These are phyloP conservation scores for Colletotrichum paranaense DNA, from an alignment of 2,329 filamentous ascomycete species.

Conservation along the genomic window DNA sequence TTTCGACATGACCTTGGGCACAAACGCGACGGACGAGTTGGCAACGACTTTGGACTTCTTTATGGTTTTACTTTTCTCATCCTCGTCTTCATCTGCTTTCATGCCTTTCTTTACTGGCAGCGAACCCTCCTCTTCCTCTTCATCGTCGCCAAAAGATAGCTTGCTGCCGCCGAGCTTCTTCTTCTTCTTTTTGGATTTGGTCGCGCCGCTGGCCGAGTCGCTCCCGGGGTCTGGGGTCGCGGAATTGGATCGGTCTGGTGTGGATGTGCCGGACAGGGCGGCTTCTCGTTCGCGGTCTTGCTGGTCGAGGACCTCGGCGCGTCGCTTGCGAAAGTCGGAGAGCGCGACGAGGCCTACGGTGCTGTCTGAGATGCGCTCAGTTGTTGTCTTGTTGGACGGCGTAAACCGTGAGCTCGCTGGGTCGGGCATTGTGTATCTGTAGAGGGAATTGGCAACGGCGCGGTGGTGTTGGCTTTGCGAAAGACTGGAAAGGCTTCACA, in stretches of 20 bases:
- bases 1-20: conserved; percentile 79
- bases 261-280: conserved; percentile 57
- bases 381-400: conserved; percentile 78
- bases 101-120: conserved; percentile 41
- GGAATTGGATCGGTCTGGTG: conserved; percentile 61
- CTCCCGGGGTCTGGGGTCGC: conserved; percentile 58
- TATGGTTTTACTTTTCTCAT: not conserved
- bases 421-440: conserved; percentile 52
- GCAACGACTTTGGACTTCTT: conserved; percentile 65
- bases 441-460: not conserved
- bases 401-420: conserved; percentile 72
- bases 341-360: conserved; percentile 93
- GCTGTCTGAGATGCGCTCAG: conserved; percentile 84
- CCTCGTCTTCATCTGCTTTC: conserved; percentile 30
- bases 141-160: conserved; percentile 76
- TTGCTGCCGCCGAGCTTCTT: conserved; percentile 56
- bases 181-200: conserved; percentile 58
- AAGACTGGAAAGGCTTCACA: not conserved
- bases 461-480: not conserved
- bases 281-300: conserved; percentile 84
- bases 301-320: conserved; percentile 92
- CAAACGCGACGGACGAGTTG: conserved; percentile 69
- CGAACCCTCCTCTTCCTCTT: conserved; percentile 64
- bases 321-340: conserved; percentile 94
- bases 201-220: conserved; percentile 43